Percentiles rank a stretch among this genome's conserved stretches.
phyloP scores from a whole-genome alignment of 1,284 basidiomycete genomes.

The Cutaneotrichosporon sp. region DNA sequence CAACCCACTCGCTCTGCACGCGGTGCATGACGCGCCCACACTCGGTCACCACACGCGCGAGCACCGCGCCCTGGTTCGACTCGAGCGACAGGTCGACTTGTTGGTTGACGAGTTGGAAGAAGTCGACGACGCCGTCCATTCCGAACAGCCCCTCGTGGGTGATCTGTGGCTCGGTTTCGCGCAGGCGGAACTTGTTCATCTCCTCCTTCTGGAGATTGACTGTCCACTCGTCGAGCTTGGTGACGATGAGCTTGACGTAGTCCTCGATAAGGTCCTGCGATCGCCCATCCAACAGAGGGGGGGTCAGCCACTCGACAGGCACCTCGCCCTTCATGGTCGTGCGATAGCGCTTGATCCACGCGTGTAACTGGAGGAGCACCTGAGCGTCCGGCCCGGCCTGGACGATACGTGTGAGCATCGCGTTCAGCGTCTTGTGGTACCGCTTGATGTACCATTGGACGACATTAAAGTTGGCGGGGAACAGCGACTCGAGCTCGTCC shows the following conservation, averaged over 20 bases:
- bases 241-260: constrained; percentile 88
- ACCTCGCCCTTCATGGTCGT: constrained; percentile 91
- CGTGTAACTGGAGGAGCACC: constrained; percentile 78
- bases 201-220: constrained; percentile 91
- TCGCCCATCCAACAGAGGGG: constrained; percentile 87
- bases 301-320: constrained; percentile 75
- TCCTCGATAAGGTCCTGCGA: constrained; percentile 93
- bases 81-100: constrained; percentile 93
- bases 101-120: constrained; percentile 99
- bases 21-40: constrained; percentile 83
- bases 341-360: constrained; percentile 94
- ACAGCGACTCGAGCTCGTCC: constrained; percentile 80
- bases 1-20: constrained; percentile 87
- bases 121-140: constrained; percentile 86
- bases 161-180: constrained; percentile 82
- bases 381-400: constrained; percentile 79
- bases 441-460: constrained; percentile 79
- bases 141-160: constrained; percentile 88
- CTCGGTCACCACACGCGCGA: constrained; percentile 87
- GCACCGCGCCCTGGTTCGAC: constrained; percentile 89
- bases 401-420: constrained; percentile 69
- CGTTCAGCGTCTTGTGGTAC: constrained; percentile 88
- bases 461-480: constrained; percentile 89
- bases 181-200: constrained; percentile 74
- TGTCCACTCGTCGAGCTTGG: constrained; percentile 97